Percentiles rank a stretch among this genome's conserved stretches.
phyloP scores from a whole-genome alignment of 306 rosid genomes.

The Acacia crassicarpa region DNA sequence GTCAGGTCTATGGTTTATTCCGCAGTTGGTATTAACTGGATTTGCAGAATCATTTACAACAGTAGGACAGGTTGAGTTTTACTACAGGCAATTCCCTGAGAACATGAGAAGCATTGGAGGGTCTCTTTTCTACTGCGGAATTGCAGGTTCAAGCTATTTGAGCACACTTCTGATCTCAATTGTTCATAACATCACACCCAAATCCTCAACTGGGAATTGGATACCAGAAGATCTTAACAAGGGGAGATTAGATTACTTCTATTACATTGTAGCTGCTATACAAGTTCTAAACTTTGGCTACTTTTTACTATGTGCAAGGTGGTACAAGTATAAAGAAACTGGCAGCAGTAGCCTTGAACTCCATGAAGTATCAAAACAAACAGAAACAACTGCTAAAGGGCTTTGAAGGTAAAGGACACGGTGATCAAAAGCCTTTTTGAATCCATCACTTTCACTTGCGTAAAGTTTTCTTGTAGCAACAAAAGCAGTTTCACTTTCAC shows the following conservation, averaged over 20 bases:
- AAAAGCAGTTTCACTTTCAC: too few species aligned
- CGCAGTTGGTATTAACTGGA: conserved; percentile 50
- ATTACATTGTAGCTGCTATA: conserved; percentile 45
- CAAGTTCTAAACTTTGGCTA: conserved; percentile 37
- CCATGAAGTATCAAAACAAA: conserved; percentile 10
- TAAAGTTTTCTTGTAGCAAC: neutral
- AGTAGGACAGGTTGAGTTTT: conserved; percentile 54
- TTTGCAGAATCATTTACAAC: conserved; percentile 42
- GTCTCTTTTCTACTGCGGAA: conserved; percentile 47
- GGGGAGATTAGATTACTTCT: conserved; percentile 58
- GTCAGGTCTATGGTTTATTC: conserved; percentile 57
- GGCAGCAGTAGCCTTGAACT: conserved; percentile 4
- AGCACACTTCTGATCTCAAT: conserved; percentile 42
- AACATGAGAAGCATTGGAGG: conserved; percentile 74
- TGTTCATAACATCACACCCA: conserved; percentile 34
- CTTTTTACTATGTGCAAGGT: conserved; percentile 47
- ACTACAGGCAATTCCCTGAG: conserved; percentile 72
- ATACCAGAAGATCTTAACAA: conserved; percentile 58
- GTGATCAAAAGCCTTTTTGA: conserved; percentile 5
- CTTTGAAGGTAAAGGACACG: conserved; percentile 7
- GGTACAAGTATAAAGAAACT: conserved; percentile 54
- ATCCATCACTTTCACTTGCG: neutral
- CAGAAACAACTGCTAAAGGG: neutral
- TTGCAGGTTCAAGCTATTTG: conserved; percentile 53
- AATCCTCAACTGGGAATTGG: conserved; percentile 48